These are phyloP conservation scores for Aspergillus sp. DNA, from an alignment of 2,329 filamentous ascomycete genomes.

Conservation along the genomic window DNA sequence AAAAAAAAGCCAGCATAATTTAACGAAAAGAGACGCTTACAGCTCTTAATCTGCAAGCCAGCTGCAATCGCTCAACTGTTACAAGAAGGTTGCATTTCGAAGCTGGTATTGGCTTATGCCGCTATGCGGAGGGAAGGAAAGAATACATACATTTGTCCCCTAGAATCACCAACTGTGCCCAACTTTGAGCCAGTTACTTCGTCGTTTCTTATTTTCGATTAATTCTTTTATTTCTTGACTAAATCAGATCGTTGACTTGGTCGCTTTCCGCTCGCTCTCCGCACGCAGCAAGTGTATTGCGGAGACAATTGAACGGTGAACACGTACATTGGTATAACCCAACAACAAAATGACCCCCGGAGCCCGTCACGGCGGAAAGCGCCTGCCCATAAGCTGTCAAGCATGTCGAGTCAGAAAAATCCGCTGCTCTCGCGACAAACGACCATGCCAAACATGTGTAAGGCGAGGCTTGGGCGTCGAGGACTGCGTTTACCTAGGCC, in stretches of 20 bases:
- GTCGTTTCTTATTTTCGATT: neutral
- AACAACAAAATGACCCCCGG: constrained; percentile 16
- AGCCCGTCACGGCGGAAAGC: constrained; percentile 25
- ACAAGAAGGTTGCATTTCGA: neutral
- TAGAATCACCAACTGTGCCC: neutral
- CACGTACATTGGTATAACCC: neutral
- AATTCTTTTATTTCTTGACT: neutral
- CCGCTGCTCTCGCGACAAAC: constrained; percentile 32
- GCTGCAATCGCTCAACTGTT: neutral
- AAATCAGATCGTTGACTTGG: no score
- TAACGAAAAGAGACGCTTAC: neutral
- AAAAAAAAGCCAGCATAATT: neutral
- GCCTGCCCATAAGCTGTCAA: constrained; percentile 36
- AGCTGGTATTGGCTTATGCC: neutral
- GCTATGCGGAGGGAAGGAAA: neutral
- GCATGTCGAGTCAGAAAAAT: constrained; percentile 37
- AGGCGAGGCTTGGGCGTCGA: constrained; percentile 31
- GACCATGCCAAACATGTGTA: constrained; percentile 35
- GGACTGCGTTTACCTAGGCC: constrained; percentile 33
- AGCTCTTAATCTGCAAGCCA: neutral
- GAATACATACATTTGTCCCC: neutral
- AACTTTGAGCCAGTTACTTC: neutral
- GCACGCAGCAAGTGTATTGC: neutral
- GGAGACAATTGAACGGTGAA: neutral
- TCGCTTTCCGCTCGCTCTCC: neutral